Base-by-base conservation (phyloP, 108 stramenopile species). In the Pseudonitzschia delicatissima region DNA sequence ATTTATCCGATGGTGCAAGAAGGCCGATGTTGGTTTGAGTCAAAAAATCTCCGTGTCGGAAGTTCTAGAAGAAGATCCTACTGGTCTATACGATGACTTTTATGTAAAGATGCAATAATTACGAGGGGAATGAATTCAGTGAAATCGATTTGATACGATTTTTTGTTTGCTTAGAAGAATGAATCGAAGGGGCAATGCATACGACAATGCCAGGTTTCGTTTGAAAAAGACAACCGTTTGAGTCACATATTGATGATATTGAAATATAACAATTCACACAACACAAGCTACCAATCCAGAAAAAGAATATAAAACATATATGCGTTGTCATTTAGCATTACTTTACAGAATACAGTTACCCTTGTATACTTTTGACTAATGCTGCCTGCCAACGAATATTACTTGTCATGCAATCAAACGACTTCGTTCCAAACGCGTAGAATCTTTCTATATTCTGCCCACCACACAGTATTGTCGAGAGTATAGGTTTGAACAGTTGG, bases 61-160 rank as follows among this genome's bases (percentile, higher is more conserved):
- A n/a, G 84, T 89, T 4, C 53, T 20, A 9, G 91, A 93, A 15
- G 87, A 88, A 58, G 85, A 71, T 36, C 82, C 88, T 9, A 90
- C 88, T 4, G 91, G 91, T 2, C 39, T 93, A 61, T 93, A 87
- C 67, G 91, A 93, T 72, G 85, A 71, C 25, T 93, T 93, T 69
- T 86, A 90, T 77, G 74, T 81, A 50, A 69, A 81, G 29, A 86
- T 80, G 6, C 80, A 75, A 4, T n/a, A 51, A 23, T 51, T 23
- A 51, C 27, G 3, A 23, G n/a, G 52, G 66, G 64, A 12, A 62
- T 28, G 13, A 60, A 51, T 9, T 51, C 50, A 13, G 6, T 12
- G 50, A 51, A 8, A 27, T 51, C 50, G 7, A 13, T 3, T 15
- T 8, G 52, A 28, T 53, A 2, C 4, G 52, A 53, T 20, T 53